These are phyloP conservation scores for Penstemon davidsonii DNA, from an alignment of 257 asterid genomes.

Conservation along the genomic window DNA sequence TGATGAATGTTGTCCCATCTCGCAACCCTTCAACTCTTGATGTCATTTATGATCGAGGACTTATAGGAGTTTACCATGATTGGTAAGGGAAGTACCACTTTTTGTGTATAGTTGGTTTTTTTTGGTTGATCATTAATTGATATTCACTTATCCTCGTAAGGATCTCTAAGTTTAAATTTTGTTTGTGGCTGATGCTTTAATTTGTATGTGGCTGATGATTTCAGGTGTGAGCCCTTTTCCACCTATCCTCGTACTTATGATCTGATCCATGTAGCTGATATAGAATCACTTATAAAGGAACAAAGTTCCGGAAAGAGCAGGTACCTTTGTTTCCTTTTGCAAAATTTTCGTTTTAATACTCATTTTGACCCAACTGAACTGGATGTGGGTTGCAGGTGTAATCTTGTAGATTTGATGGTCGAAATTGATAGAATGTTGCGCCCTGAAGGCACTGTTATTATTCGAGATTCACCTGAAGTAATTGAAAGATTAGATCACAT, in stretches of 20 bases:
- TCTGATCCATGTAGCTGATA: slow-evolving; percentile 75
- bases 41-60: slow-evolving; percentile 92
- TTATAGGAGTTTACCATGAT: slow-evolving; percentile 87
- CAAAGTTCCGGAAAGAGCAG: slow-evolving; percentile 69
- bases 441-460: slow-evolving; percentile 81
- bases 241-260: slow-evolving; percentile 97
- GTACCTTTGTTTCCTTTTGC: slow-evolving; percentile 35
- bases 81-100: slow-evolving; percentile 53
- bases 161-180: not conserved
- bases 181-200: slow-evolving; percentile 29
- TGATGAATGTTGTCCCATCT: slow-evolving; percentile 93
- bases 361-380: not conserved
- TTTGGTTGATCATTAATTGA: not conserved
- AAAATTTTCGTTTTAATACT: not conserved
- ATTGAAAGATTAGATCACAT: slow-evolving; percentile 60
- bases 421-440: slow-evolving; percentile 93
- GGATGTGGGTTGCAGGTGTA: slow-evolving; percentile 60
- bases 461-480: slow-evolving; percentile 81
- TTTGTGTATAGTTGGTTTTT: not conserved
- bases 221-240: slow-evolving; percentile 99
- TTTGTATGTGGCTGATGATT: slow-evolving; percentile 31
- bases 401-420: slow-evolving; percentile 87
- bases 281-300: slow-evolving; percentile 74
- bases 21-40: slow-evolving; percentile 72
- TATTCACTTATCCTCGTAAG: slow-evolving; percentile 4